Base-by-base conservation (phyloP, 495 filamentous ascomycete genomes). In the Sordaria brevicollis region DNA sequence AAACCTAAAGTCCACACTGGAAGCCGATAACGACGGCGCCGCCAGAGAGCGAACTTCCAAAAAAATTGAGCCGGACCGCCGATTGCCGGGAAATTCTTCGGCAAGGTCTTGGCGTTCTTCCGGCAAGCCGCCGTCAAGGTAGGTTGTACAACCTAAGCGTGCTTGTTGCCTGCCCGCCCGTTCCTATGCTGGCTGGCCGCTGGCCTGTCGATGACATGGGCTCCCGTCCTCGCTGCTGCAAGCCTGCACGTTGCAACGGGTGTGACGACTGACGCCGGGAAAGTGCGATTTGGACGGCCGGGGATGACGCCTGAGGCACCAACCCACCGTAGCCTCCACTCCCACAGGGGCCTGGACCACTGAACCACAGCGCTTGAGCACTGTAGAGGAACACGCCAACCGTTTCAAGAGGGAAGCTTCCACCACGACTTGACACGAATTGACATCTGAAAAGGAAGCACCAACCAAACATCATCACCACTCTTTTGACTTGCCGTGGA, bases 61-160 rank as follows among this genome's bases (percentile, higher is more conserved):
- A 76, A 76, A 77, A 76, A 77, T 65, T 73, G 66, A 70, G 49
- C 70, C 66, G 39, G 66, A 65, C 74, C 69, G 71, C 72, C 75
- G 73, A 76, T 75, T 74, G 67, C 75, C 76, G 76, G n/a, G 76
- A 68, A 57, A 54, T 67, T 71, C 43, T 68, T 68, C 65, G 69
- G 74, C 9, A 36, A 11, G 15, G 41, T 37, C 35, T 41, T 67
- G 41, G 10, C 15, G 69, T 57, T 6, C n/a, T 36, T 70, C 65
- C 49, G 49, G 49, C 49, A 57, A n/a, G 25, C 13, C n/a, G n/a
- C 49, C 11, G 25, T 57, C 13, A 31, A 43, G 36, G 65, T 65
- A 39, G 8, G 37, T 65, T 65, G 70, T 41, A 29, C 35, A 10
- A 65, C 54, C 29, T 8, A 6, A 8, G 21, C 13, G 37, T 67